Percentiles rank a stretch among this genome's conserved stretches.
Conservation (phyloP, 768 basidiomycete species). For the Boletus fagicola region DNA sequence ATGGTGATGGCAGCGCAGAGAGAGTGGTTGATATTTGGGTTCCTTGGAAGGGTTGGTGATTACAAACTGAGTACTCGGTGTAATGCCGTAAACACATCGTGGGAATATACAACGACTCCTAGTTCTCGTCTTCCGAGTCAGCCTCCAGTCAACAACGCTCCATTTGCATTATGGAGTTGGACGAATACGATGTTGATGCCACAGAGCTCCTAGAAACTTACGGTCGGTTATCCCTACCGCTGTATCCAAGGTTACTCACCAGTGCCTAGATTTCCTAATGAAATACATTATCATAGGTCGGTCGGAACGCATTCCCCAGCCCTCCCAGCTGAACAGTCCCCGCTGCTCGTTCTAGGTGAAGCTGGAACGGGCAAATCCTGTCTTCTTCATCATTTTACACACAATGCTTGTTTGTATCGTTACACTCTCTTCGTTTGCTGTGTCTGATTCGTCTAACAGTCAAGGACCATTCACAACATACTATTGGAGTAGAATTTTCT, state of each 20-base stretch:
- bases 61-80: not conserved
- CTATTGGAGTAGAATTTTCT: constrained; percentile 98
- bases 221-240: constrained; percentile 46
- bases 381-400: constrained; percentile 92
- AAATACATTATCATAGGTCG: constrained; percentile 96
- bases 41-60: constrained; percentile 86
- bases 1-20: constrained; percentile 44
- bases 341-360: constrained; percentile 59
- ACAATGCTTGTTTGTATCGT: constrained; percentile 81
- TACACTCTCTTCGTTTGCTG: constrained; percentile 1
- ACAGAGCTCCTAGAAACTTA: constrained; percentile 95
- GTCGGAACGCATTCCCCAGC: constrained; percentile 15
- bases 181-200: constrained; percentile 75
- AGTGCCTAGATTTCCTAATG: constrained; percentile 87
- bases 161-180: constrained; percentile 48
- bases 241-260: constrained; percentile 13
- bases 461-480: constrained; percentile 95
- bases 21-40: constrained; percentile 80
- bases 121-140: not conserved
- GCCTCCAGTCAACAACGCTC: constrained; percentile 1
- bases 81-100: constrained; percentile 11
- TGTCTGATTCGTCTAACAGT: constrained; percentile 48
- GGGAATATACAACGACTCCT: constrained; percentile 17
- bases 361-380: constrained; percentile 98
- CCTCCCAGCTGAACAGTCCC: constrained; percentile 6